Evolutionary conservation across 148 eudicot genomes (phyloP).

Genomic region (Amaranthus hypochondriacus): DNA sequence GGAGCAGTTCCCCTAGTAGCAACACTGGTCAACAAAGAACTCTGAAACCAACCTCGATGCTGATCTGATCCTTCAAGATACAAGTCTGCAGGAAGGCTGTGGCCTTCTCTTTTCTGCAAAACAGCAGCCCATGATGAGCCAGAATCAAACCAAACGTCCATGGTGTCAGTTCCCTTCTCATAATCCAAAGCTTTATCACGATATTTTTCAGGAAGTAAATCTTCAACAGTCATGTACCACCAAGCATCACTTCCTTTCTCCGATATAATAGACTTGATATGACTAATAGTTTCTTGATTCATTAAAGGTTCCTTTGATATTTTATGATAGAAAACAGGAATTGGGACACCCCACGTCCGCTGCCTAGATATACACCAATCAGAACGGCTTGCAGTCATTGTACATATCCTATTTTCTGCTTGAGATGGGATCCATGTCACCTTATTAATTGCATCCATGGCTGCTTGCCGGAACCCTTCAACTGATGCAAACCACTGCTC

Average conservation of each 20-base stretch:
- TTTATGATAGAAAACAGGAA: conserved; percentile 94
- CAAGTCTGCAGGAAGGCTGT: conserved; percentile 79
- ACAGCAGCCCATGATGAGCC: conserved; percentile 99
- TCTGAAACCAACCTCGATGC: conserved; percentile 99
- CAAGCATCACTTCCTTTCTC: conserved; percentile 96
- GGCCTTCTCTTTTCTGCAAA: conserved; percentile 62
- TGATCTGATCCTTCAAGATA: conserved; percentile 99
- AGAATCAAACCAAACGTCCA: conserved; percentile 99
- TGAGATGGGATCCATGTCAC: conserved; percentile 90
- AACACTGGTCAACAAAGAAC: conserved; percentile 87
- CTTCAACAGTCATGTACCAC: conserved; percentile 92
- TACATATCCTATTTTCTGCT: conserved; percentile 82
- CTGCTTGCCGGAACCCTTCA: conserved; percentile 85
- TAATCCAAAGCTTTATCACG: conserved; percentile 69
- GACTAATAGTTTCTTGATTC: conserved; percentile 77
- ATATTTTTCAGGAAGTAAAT: conserved; percentile 77
- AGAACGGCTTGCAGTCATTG: conserved; percentile 93
- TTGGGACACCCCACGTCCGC: conserved; percentile 98
- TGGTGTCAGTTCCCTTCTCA: conserved; percentile 87
- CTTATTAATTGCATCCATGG: conserved; percentile 72
- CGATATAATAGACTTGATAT: conserved; percentile 72
- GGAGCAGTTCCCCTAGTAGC: conserved; percentile 98
- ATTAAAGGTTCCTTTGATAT: conserved; percentile 81
- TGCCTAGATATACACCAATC: conserved; percentile 99
- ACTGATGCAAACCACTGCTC: conserved; percentile 99